phyloP scores from a whole-genome alignment of 148 eudicot genomes.

The Bassia scoparia region DNA sequence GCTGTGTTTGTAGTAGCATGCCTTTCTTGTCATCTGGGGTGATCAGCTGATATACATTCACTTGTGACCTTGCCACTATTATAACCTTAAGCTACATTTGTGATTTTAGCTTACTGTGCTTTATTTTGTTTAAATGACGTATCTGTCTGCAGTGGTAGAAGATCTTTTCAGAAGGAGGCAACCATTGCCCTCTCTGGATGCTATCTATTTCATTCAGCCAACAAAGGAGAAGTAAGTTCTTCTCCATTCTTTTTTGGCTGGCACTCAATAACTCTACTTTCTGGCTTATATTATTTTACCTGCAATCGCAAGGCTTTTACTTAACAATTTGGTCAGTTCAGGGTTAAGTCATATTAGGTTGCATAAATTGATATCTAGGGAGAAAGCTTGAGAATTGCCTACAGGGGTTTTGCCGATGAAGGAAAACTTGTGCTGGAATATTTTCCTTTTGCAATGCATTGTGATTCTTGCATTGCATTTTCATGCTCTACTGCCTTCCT shows the following conservation, averaged over 20 bases:
- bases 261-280: background rate
- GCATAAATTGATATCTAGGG: too few species aligned
- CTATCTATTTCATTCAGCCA: constrained; percentile 91
- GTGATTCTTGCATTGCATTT: too few species aligned
- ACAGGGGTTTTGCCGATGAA: too few species aligned
- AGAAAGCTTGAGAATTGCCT: too few species aligned
- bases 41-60: background rate
- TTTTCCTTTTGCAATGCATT: too few species aligned
- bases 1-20: background rate
- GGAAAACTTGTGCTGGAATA: too few species aligned
- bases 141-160: constrained; percentile 80
- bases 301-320: background rate
- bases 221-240: constrained; percentile 79
- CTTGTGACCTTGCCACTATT: background rate
- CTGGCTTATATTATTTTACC: background rate
- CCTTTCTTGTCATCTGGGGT: background rate
- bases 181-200: constrained; percentile 95
- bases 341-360: too few species aligned
- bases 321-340: background rate
- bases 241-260: background rate
- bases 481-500: too few species aligned
- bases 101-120: constrained; percentile 1
- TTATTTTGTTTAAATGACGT: constrained; percentile 3
- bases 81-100: background rate
- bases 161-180: constrained; percentile 93